These are phyloP conservation scores for Epichloe festucae DNA, from an alignment of 2,329 filamentous ascomycete species.

Conservation along the genomic window DNA sequence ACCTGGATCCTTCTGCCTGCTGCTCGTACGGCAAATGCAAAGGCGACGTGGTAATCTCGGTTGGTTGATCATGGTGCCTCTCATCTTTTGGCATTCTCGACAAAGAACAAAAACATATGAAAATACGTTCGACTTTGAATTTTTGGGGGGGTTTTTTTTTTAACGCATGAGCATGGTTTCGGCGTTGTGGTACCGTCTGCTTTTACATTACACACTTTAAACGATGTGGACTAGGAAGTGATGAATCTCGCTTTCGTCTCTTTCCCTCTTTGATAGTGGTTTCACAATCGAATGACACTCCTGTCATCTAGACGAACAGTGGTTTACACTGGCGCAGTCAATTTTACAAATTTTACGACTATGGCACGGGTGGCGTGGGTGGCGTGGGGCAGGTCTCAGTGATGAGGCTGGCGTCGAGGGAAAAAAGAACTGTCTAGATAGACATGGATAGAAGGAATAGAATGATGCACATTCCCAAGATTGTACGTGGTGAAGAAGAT, in stretches of 20 bases:
- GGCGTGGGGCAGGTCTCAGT: not conserved
- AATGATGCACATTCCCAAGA: not conserved
- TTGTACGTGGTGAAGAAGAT: not conserved
- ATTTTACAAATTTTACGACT: not conserved
- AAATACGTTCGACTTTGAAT: not conserved
- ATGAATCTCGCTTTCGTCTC: not conserved
- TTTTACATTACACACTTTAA: not conserved
- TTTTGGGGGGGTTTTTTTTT: not conserved
- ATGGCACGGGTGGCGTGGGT: not conserved
- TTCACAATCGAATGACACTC: not conserved
- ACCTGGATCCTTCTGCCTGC: constrained; percentile 34
- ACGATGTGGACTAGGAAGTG: too few species aligned
- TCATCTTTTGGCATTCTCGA: not conserved
- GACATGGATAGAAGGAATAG: not conserved
- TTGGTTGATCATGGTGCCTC: constrained; percentile 14
- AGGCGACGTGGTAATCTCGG: constrained; percentile 25
- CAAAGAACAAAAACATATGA: not conserved
- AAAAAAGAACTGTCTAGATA: not conserved
- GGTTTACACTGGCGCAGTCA: not conserved
- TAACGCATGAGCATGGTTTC: not conserved
- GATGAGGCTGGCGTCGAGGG: not conserved
- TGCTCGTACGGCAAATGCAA: constrained; percentile 42
- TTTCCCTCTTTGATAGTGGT: not conserved
- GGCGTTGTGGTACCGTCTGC: not conserved
- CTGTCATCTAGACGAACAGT: not conserved